Conservation (phyloP, 495 filamentous ascomycete genomes). For the Monascus purpureus region DNA sequence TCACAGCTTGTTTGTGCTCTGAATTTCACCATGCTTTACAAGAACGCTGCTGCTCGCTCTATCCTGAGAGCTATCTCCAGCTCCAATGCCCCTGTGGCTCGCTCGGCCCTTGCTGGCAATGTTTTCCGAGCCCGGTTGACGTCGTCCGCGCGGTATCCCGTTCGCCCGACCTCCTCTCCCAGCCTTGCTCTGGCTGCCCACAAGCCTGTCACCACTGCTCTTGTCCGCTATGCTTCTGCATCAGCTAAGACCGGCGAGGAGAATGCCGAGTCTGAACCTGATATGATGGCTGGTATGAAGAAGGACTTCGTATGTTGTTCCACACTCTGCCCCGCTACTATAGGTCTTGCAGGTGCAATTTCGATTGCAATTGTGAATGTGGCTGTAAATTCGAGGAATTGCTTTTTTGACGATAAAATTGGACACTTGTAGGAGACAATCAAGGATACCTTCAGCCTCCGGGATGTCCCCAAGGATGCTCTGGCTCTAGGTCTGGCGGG, state of each 20-base stretch:
- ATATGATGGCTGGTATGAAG: slow-evolving; percentile 57
- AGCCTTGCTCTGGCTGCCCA: slow-evolving; percentile 30
- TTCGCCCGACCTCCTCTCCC: slow-evolving; percentile 19
- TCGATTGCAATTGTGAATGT: too few species aligned
- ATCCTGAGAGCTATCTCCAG: slow-evolving; percentile 31
- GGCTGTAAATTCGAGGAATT: too few species aligned
- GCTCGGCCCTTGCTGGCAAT: slow-evolving; percentile 24
- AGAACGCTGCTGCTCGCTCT: slow-evolving; percentile 32
- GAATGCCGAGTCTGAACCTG: slow-evolving; percentile 29
- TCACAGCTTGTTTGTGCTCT: too few species aligned
- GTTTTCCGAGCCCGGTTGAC: slow-evolving; percentile 35
- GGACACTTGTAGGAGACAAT: slow-evolving; percentile 50
- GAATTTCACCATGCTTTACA: slow-evolving; percentile 33
- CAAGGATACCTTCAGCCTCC: slow-evolving; percentile 74
- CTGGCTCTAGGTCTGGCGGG: slow-evolving; percentile 76
- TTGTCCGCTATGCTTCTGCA: slow-evolving; percentile 33
- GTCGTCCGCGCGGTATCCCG: slow-evolving; percentile 23
- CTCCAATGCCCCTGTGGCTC: slow-evolving; percentile 34
- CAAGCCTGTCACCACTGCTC: slow-evolving; percentile 38
- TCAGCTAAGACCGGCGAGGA: slow-evolving; percentile 19
- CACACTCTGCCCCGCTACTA: slow-evolving; percentile 1
- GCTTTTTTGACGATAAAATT: background rate
- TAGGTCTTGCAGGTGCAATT: background rate
- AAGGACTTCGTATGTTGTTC: slow-evolving; percentile 53
- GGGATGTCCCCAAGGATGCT: slow-evolving; percentile 65